Conservation (phyloP, 352 stramenopile genomes). For the Phytophthora megakarya region DNA sequence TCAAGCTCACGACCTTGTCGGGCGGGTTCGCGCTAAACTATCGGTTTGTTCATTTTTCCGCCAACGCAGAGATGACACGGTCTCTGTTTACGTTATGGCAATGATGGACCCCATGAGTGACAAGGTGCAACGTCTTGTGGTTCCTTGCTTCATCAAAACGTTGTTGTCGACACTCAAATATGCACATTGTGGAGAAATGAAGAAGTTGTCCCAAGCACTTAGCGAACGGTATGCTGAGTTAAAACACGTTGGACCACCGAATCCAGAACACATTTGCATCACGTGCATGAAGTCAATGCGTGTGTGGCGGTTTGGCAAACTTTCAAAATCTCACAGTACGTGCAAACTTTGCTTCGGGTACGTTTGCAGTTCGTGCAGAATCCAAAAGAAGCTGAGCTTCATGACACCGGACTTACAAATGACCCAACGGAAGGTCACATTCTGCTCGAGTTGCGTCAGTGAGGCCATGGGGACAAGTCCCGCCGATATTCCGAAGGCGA, state of each 20-base stretch:
- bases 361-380: conserved; percentile 38
- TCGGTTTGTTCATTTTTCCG: conserved; percentile 48
- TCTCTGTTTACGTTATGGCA: conserved; percentile 49
- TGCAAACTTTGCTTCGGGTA: conserved; percentile 44
- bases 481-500: conserved; percentile 16
- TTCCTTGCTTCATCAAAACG: conserved; percentile 32
- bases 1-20: conserved; percentile 25
- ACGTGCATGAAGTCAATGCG: conserved; percentile 35
- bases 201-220: conserved; percentile 34
- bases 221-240: conserved; percentile 23
- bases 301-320: conserved; percentile 17
- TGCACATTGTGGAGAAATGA: conserved; percentile 35
- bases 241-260: conserved; percentile 16
- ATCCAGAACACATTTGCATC: conserved; percentile 25
- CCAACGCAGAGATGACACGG: conserved; percentile 28
- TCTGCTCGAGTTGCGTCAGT: conserved; percentile 41
- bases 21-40: conserved; percentile 36
- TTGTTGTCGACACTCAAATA: conserved; percentile 35
- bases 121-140: conserved; percentile 17
- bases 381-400: conserved; percentile 45
- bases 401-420: conserved; percentile 37
- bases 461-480: conserved; percentile 23
- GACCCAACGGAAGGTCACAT: conserved; percentile 40
- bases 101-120: conserved; percentile 38
- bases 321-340: conserved; percentile 12